Conservation (phyloP, 1,284 basidiomycete species). For the Blastosporella zonata region DNA sequence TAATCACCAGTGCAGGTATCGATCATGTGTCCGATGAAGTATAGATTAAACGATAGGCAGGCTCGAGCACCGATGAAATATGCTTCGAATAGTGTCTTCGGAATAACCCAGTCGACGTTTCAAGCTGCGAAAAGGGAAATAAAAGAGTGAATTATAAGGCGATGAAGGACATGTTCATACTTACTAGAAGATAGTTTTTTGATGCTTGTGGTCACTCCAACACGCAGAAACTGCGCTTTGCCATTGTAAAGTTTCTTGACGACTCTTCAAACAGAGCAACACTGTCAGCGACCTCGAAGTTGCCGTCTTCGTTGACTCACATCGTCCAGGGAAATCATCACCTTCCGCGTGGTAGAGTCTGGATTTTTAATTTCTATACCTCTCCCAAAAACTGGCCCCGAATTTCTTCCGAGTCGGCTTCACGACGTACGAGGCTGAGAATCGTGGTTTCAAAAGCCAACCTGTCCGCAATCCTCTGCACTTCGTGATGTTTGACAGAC, state of each 20-base stretch:
- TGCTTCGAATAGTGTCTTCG: neutral
- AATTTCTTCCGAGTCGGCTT: neutral
- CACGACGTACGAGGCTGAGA: neutral
- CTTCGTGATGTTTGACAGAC: neutral
- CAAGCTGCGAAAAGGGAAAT: neutral
- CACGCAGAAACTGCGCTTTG: neutral
- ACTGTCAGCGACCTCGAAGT: neutral
- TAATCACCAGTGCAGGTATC: neutral
- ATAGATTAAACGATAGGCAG: neutral
- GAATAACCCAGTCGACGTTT: neutral
- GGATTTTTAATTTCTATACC: neutral
- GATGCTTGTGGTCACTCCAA: neutral
- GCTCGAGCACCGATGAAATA: neutral
- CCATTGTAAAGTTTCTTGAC: neutral
- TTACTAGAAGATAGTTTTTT: neutral
- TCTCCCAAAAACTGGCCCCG: neutral
- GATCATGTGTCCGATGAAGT: neutral
- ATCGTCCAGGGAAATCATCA: neutral
- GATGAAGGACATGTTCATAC: neutral
- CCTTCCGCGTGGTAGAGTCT: neutral
- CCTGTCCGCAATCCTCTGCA: slow-evolving; percentile 1
- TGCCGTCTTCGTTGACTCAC: neutral
- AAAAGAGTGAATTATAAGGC: neutral
- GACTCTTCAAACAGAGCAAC: neutral
- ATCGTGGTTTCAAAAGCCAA: neutral